A percentile compares a stretch with the other conserved stretches of the same genome.
phyloP scores from a whole-genome alignment of 768 basidiomycete species.

The Russula sp. region DNA sequence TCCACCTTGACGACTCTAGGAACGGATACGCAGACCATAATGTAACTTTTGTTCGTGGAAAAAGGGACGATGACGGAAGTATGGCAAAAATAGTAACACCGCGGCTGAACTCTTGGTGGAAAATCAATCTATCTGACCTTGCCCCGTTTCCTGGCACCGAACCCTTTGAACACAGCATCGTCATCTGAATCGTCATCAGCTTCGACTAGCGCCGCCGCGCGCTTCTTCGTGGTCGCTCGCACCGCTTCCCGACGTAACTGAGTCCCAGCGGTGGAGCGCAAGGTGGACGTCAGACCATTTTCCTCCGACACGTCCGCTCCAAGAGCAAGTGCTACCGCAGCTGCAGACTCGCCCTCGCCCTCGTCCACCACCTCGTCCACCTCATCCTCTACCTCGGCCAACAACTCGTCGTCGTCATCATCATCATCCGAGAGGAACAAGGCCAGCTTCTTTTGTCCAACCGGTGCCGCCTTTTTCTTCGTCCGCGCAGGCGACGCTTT shows the following conservation, averaged over 20 bases:
- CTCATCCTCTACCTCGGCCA: constrained; percentile 4
- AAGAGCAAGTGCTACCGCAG: background rate
- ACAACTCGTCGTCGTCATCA: background rate
- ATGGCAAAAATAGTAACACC: background rate
- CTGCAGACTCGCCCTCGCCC: constrained; percentile 1
- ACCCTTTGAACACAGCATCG: constrained; percentile 54
- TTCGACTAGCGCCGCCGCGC: constrained; percentile 33
- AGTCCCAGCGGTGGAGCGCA: constrained; percentile 34
- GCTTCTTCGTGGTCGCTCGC: constrained; percentile 27
- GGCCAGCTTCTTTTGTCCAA: constrained; percentile 10
- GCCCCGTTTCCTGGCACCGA: constrained; percentile 39
- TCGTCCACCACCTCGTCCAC: background rate
- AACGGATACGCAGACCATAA: background rate
- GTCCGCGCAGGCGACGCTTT: background rate
- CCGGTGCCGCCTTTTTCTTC: background rate
- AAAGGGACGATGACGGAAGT: background rate
- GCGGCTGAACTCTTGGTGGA: no score
- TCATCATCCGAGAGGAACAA: constrained; percentile 27
- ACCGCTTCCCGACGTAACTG: constrained; percentile 21
- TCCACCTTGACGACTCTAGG: background rate
- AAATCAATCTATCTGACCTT: constrained; percentile 10
- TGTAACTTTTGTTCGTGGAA: no score
- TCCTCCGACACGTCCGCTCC: background rate
- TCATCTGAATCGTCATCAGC: constrained; percentile 67
- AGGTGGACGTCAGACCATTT: constrained; percentile 28